A percentile compares a stretch with the other conserved stretches of the same genome.
phyloP scores from a whole-genome alignment of 2,329 filamentous ascomycete genomes.

The Aspergillus fructus region DNA sequence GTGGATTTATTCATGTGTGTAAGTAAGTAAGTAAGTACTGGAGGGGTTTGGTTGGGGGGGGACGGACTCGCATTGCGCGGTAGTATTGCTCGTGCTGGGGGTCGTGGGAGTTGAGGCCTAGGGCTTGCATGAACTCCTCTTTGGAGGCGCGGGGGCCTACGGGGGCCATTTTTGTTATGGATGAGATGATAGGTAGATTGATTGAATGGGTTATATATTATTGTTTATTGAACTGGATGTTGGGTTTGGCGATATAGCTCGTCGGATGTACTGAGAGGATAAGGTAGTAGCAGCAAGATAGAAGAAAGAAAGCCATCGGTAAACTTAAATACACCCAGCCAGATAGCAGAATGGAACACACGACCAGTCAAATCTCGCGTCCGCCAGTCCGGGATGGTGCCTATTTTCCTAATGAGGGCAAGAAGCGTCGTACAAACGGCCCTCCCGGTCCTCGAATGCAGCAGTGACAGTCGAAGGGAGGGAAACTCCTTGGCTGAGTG shows the following conservation, averaged over 20 bases:
- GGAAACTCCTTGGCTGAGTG: conserved; percentile 1
- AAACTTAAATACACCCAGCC: conserved; percentile 11
- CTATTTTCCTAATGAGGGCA: conserved; percentile 7
- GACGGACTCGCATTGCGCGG: conserved; percentile 45
- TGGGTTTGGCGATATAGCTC: too few relatives aligned
- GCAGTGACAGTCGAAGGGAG: background rate
- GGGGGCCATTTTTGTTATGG: conserved; percentile 26
- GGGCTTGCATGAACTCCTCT: conserved; percentile 48
- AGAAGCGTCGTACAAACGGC: conserved; percentile 11
- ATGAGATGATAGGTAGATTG: background rate
- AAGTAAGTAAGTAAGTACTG: too few relatives aligned
- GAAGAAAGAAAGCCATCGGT: background rate
- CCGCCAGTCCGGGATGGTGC: background rate
- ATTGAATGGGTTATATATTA: background rate
- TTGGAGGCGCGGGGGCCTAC: conserved; percentile 46
- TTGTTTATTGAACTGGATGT: too few relatives aligned
- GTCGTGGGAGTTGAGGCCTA: conserved; percentile 41
- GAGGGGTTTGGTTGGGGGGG: background rate
- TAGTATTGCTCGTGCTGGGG: conserved; percentile 46
- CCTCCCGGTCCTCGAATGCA: conserved; percentile 2
- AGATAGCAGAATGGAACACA: conserved; percentile 4
- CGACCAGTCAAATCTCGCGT: conserved; percentile 3
- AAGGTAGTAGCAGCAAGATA: background rate
- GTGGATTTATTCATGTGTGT: background rate
- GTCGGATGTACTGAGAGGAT: background rate